Evolutionary conservation across 148 eudicot genomes (phyloP).

Genomic region (Chenopodium suecicum): DNA sequence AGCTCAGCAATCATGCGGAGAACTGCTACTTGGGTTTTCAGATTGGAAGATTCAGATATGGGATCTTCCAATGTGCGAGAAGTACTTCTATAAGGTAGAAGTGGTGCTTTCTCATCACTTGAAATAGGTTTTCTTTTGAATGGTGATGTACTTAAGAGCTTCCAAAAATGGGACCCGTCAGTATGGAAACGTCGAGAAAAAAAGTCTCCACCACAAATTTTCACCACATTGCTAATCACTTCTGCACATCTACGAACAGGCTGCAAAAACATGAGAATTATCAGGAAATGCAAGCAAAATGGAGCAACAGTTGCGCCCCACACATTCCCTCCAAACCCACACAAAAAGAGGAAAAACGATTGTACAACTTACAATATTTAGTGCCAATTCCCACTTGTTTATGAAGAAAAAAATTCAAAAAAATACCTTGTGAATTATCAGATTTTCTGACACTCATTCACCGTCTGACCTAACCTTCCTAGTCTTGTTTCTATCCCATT

Average conservation of each 20-base stretch:
- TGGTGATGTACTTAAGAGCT: conserved; percentile 73
- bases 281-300: not conserved
- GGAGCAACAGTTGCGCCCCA: not conserved
- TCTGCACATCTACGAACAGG: conserved; percentile 62
- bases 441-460: too few relatives aligned
- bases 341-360: not conserved
- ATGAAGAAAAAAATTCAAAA: too few relatives aligned
- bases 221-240: conserved; percentile 57
- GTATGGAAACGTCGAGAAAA: conserved; percentile 77
- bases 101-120: conserved; percentile 49
- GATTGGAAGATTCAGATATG: conserved; percentile 58
- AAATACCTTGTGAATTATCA: too few relatives aligned
- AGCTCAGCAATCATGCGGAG: conserved; percentile 80
- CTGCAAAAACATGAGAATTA: conserved; percentile 28
- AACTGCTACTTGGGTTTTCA: conserved; percentile 75
- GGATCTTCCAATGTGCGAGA: conserved; percentile 47
- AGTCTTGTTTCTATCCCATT: not conserved
- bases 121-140: conserved; percentile 50
- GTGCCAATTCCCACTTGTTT: not conserved
- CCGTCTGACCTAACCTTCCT: not conserved
- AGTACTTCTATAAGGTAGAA: conserved; percentile 76
- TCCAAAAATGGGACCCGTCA: conserved; percentile 84
- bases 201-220: conserved; percentile 82
- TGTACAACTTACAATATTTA: not conserved
- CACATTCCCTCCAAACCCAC: not conserved